Percentiles rank a stretch among this genome's conserved stretches.
Evolutionary conservation across 768 basidiomycete genomes (phyloP).

Genomic region (Leccinellum luteum): DNA sequence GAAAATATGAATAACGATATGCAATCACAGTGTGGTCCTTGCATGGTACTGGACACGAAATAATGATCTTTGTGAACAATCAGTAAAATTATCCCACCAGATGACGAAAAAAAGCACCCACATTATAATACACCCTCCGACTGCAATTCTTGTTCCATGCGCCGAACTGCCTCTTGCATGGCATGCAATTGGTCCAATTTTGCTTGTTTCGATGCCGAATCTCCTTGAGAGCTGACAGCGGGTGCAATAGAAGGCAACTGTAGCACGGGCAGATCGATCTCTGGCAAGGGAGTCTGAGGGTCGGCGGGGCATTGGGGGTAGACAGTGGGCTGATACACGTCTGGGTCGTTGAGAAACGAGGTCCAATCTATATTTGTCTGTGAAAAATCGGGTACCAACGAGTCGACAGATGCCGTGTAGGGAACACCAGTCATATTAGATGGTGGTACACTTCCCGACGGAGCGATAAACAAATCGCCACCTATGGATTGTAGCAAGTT

Average conservation of each 20-base stretch:
- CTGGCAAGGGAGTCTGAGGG: slow-evolving; percentile 9
- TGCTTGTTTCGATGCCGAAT: slow-evolving; percentile 8
- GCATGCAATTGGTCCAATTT: slow-evolving; percentile 22
- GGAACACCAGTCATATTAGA: not conserved
- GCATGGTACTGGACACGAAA: not conserved
- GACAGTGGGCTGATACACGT: not conserved
- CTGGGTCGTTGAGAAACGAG: slow-evolving; percentile 7
- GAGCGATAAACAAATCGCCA: not conserved
- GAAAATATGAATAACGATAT: slow-evolving; percentile 21
- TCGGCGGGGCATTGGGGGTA: slow-evolving; percentile 1
- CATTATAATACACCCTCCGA: slow-evolving; percentile 19
- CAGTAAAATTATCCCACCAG: not conserved
- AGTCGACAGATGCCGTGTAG: not conserved
- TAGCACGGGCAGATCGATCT: slow-evolving; percentile 27
- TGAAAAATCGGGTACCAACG: not conserved
- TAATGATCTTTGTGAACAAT: slow-evolving; percentile 8
- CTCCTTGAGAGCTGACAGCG: not conserved
- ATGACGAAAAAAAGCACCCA: not conserved
- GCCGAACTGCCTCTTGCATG: slow-evolving; percentile 35
- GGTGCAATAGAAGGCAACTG: slow-evolving; percentile 17
- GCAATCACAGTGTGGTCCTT: not conserved
- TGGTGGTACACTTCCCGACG: not conserved
- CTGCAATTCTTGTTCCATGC: slow-evolving; percentile 33
- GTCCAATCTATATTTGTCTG: slow-evolving; percentile 14
- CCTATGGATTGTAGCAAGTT: slow-evolving; percentile 7